Conservation (phyloP, 2,329 filamentous ascomycete species). For the Venturia pyrina region DNA sequence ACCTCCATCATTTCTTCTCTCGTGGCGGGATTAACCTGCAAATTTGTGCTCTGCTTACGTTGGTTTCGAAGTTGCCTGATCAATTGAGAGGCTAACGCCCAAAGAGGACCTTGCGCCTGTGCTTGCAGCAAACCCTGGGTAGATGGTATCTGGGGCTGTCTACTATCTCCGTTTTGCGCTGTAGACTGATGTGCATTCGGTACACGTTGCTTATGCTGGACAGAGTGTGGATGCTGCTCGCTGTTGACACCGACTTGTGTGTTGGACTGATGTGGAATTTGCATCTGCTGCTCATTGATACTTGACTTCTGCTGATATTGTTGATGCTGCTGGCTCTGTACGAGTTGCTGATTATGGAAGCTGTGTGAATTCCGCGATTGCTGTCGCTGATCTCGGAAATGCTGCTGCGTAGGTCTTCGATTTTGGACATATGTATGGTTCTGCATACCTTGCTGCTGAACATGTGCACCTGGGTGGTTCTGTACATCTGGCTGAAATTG, state of each 20-base stretch:
- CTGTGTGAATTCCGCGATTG: not conserved
- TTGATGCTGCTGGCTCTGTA: not conserved
- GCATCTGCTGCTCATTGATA: not conserved
- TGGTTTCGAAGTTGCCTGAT: not conserved
- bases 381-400: not conserved
- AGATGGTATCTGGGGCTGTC: not conserved
- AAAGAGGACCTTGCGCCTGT: not conserved
- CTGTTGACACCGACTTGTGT: not conserved
- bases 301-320: not conserved
- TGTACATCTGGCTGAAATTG: not conserved
- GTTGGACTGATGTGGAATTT: not conserved
- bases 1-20: not conserved
- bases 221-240: not conserved
- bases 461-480: not conserved
- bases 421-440: not conserved
- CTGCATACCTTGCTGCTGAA: not conserved
- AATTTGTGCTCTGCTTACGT: not conserved
- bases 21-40: not conserved
- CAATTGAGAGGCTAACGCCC: not conserved
- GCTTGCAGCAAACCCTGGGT: not conserved
- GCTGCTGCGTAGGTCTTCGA: not conserved
- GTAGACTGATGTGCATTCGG: not conserved
- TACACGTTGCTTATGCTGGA: not conserved
- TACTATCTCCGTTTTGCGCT: not conserved
- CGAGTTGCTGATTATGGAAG: not conserved